phyloP scores from a whole-genome alignment of 371 early-diverging fungal species.

The Lichtheimia ramosa region DNA sequence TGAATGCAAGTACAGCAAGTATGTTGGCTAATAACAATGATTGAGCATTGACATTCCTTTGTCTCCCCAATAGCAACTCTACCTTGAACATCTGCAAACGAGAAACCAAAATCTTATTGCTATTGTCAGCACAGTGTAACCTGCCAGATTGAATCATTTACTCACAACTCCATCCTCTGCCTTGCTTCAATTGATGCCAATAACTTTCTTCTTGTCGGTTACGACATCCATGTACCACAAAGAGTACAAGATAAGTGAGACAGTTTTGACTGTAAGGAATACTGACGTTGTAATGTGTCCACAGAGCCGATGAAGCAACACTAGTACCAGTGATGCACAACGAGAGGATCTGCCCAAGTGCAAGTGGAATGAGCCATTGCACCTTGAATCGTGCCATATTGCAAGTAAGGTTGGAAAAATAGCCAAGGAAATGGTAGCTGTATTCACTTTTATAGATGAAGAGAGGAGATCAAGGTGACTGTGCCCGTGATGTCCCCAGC shows the following conservation, averaged over 20 bases:
- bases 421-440: background rate
- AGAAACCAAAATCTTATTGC: constrained; percentile 32
- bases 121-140: background rate
- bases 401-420: background rate
- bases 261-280: constrained; percentile 45
- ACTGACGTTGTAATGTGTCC: constrained; percentile 33
- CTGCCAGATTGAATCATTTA: background rate
- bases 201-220: background rate
- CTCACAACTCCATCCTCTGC: constrained; percentile 4
- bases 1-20: constrained; percentile 44
- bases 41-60: background rate
- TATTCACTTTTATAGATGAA: background rate
- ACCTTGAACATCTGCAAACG: constrained; percentile 49
- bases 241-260: constrained; percentile 32
- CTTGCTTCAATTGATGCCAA: background rate
- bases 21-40: constrained; percentile 29
- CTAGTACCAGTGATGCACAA: constrained; percentile 47
- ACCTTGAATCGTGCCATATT: background rate
- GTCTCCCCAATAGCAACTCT: background rate
- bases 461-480: too few species aligned
- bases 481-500: too few species aligned
- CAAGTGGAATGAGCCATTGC: constrained; percentile 21
- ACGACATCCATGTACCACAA: constrained; percentile 1
- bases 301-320: constrained; percentile 43
- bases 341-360: constrained; percentile 42